Percentiles rank a stretch among this genome's conserved stretches.
Evolutionary conservation across 495 filamentous ascomycete species (phyloP).

Genomic region (Annulohypoxylon nitens): DNA sequence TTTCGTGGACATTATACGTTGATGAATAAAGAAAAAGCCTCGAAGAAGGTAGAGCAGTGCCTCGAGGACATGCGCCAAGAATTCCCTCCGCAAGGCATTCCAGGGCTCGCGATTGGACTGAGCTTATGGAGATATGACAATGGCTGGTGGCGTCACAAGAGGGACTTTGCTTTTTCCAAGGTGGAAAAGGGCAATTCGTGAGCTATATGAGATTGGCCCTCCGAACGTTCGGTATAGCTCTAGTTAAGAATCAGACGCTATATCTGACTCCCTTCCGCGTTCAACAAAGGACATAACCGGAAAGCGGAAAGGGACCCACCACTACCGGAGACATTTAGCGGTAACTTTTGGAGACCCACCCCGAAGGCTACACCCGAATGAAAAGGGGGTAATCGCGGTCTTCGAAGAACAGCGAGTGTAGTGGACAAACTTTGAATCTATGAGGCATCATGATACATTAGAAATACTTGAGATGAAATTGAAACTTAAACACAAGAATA

Average conservation of each 20-base stretch:
- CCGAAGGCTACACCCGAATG: neutral
- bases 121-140: conserved; percentile 31
- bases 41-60: neutral
- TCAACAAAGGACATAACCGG: neutral
- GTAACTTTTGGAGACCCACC: conserved; percentile 21
- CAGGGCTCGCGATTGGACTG: conserved; percentile 14
- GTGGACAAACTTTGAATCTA: no score
- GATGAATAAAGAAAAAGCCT: neutral
- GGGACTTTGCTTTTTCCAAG: conserved; percentile 20
- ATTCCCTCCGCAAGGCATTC: neutral
- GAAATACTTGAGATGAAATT: neutral
- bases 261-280: neutral
- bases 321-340: conserved; percentile 27
- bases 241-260: no score
- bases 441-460: neutral
- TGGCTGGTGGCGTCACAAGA: conserved; percentile 30
- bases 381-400: neutral
- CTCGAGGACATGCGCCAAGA: neutral
- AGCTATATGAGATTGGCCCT: neutral
- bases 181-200: neutral
- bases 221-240: no score
- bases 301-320: neutral
- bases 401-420: neutral
- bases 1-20: neutral
- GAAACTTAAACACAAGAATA: neutral